Percentiles rank a stretch among this genome's conserved stretches.
These are phyloP conservation scores for Penicillium sp. DNA, from an alignment of 2,329 filamentous ascomycete genomes.

Conservation along the genomic window DNA sequence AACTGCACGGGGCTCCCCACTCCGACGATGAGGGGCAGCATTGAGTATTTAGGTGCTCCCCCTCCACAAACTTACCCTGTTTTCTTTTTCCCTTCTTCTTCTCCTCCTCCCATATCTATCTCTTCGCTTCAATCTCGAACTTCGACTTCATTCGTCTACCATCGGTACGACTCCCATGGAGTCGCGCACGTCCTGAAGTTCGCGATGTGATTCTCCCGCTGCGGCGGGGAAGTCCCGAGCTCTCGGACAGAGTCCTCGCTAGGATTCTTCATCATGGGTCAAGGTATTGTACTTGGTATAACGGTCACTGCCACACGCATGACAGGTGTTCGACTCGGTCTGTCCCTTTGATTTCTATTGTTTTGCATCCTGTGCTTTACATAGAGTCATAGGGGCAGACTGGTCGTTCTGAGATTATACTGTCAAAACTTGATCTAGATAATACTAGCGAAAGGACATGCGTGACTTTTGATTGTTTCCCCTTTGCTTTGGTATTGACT, in stretches of 20 bases:
- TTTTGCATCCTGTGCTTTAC: neutral
- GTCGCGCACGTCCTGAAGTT: constrained; percentile 28
- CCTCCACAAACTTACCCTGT: constrained; percentile 12
- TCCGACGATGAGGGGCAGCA: constrained; percentile 1
- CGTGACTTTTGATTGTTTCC: constrained; percentile 60
- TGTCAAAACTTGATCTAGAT: constrained; percentile 83
- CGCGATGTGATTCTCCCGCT: constrained; percentile 1
- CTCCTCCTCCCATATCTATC: constrained; percentile 1
- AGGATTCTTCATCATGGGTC: constrained; percentile 38
- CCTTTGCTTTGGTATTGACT: constrained; percentile 24
- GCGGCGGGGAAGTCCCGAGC: constrained; percentile 6
- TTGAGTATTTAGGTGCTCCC: constrained; percentile 19
- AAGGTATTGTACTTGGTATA: constrained; percentile 47
- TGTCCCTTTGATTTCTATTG: constrained; percentile 9
- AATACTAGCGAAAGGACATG: constrained; percentile 88
- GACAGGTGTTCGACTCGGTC: constrained; percentile 44
- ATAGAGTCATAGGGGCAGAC: constrained; percentile 25
- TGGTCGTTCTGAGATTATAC: constrained; percentile 71
- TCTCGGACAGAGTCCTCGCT: constrained; percentile 14
- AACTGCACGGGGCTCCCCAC: constrained; percentile 7
- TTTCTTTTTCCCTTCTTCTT: constrained; percentile 7
- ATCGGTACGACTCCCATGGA: constrained; percentile 37
- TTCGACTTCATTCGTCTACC: constrained; percentile 5
- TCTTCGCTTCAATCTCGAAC: neutral
- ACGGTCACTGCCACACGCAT: constrained; percentile 43